Evolutionary conservation across 2,329 filamentous ascomycete species (phyloP).

Genomic region (Dryadomyces quercivorus): DNA sequence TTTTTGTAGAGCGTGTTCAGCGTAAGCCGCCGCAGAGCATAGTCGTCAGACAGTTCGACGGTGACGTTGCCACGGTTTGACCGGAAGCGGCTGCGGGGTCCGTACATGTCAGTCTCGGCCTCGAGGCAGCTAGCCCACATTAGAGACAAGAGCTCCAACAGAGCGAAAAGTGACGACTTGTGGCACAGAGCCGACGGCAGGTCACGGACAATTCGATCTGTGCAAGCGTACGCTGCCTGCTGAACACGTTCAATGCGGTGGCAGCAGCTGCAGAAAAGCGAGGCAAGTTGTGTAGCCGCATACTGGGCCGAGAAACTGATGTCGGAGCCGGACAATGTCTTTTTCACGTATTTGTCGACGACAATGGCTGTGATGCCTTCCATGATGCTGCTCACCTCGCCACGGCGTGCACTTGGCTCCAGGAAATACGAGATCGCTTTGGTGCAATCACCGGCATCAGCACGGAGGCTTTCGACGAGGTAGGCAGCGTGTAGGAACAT

Average conservation of each 20-base stretch:
- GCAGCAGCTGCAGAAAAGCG: slow-evolving; percentile 79
- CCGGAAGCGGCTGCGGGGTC: slow-evolving; percentile 69
- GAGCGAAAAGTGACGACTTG: slow-evolving; percentile 77
- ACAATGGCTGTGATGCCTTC: slow-evolving; percentile 53
- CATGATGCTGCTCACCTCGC: slow-evolving; percentile 52
- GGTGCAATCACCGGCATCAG: slow-evolving; percentile 78
- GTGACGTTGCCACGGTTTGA: slow-evolving; percentile 68
- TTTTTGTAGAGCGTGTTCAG: slow-evolving; percentile 65
- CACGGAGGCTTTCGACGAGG: slow-evolving; percentile 77
- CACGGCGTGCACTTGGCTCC: slow-evolving; percentile 68
- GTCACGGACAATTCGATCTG: slow-evolving; percentile 72
- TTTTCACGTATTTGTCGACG: slow-evolving; percentile 66
- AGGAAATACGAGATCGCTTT: slow-evolving; percentile 85
- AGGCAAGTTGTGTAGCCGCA: slow-evolving; percentile 75
- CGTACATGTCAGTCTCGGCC: slow-evolving; percentile 86
- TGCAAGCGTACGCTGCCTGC: slow-evolving; percentile 69
- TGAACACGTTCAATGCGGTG: slow-evolving; percentile 89
- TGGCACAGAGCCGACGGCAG: slow-evolving; percentile 87
- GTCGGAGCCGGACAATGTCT: slow-evolving; percentile 57
- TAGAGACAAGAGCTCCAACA: slow-evolving; percentile 81
- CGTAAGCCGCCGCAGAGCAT: slow-evolving; percentile 66
- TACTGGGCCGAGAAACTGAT: slow-evolving; percentile 82
- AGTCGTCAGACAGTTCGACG: slow-evolving; percentile 89
- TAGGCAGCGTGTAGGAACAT: slow-evolving; percentile 89
- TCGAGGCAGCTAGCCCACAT: slow-evolving; percentile 96